Percentiles rank a stretch among this genome's conserved stretches.
Evolutionary conservation across 2,329 filamentous ascomycete genomes (phyloP).

Genomic region (Ascochyta viciae-villosae): DNA sequence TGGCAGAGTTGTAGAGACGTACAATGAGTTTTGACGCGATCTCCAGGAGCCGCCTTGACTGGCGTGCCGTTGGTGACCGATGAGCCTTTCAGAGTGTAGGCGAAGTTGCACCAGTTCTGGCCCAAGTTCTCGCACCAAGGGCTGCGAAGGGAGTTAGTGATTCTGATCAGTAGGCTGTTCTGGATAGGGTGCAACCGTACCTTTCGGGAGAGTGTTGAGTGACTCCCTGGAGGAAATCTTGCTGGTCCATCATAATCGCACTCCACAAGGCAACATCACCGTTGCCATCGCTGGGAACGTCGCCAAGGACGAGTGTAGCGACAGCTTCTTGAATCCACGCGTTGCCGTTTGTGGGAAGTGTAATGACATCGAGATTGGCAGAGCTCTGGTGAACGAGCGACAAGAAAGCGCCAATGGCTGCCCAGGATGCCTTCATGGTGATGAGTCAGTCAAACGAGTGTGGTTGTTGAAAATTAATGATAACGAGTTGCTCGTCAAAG

Average conservation of each 20-base stretch:
- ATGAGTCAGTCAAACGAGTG: neutral
- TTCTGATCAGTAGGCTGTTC: neutral
- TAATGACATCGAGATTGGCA: conserved; percentile 32
- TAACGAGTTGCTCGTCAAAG: neutral
- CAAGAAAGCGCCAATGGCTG: conserved; percentile 18
- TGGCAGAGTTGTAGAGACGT: neutral
- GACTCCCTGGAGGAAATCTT: conserved; percentile 34
- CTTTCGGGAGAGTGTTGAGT: conserved; percentile 26
- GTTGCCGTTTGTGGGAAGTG: conserved; percentile 20
- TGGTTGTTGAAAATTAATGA: neutral
- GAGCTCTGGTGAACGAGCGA: conserved; percentile 17
- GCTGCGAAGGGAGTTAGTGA: conserved; percentile 1
- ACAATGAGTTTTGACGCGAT: conserved; percentile 31
- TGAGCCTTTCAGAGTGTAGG: conserved; percentile 24
- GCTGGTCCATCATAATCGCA: conserved; percentile 34
- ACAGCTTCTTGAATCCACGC: conserved; percentile 26
- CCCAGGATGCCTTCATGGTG: conserved; percentile 17
- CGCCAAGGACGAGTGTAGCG: conserved; percentile 30
- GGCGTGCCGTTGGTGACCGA: conserved; percentile 20
- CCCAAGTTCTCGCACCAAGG: conserved; percentile 26
- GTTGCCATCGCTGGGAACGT: conserved; percentile 22
- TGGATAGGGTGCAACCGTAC: conserved; percentile 7
- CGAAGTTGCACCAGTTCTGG: conserved; percentile 33
- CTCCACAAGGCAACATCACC: conserved; percentile 35
- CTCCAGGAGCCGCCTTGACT: conserved; percentile 23